Conservation (phyloP, 345 rosid genomes). For the Sapria himalayana region DNA sequence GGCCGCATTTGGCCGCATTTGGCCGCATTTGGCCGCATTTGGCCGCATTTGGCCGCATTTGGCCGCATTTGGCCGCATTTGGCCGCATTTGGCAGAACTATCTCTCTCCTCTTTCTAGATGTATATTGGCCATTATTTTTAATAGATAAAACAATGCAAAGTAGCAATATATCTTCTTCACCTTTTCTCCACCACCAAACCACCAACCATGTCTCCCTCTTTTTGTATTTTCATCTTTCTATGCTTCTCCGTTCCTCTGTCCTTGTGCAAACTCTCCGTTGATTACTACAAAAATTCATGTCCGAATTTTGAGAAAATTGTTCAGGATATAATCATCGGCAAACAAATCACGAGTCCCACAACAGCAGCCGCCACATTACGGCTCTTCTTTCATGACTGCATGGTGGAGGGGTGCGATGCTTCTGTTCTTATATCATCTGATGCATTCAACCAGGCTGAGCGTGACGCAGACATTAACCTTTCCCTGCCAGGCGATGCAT, state of each 20-base stretch:
- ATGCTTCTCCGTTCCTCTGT: slow-evolving; percentile 6
- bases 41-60: no score
- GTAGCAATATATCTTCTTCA: not conserved
- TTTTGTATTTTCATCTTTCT: no score
- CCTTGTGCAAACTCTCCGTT: slow-evolving; percentile 13
- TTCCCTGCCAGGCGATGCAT: slow-evolving; percentile 57
- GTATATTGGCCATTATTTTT: no score
- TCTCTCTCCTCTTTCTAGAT: no score
- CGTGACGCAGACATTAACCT: slow-evolving; percentile 33
- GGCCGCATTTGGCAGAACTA: no score
- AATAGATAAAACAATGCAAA: no score
- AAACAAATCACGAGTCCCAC: slow-evolving; percentile 38
- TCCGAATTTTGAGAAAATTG: slow-evolving; percentile 24
- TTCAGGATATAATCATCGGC: slow-evolving; percentile 17
- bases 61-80: no score
- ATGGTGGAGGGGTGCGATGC: slow-evolving; percentile 58
- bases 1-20: no score
- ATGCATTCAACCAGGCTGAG: slow-evolving; percentile 35
- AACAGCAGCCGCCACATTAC: slow-evolving; percentile 54
- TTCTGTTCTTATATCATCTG: slow-evolving; percentile 41
- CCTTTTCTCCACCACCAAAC: not conserved
- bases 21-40: no score
- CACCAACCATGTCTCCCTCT: no score
- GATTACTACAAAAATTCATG: slow-evolving; percentile 41
- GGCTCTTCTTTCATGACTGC: slow-evolving; percentile 60